Conservation (phyloP, 306 rosid genomes). For the Begonia loranthoides region DNA sequence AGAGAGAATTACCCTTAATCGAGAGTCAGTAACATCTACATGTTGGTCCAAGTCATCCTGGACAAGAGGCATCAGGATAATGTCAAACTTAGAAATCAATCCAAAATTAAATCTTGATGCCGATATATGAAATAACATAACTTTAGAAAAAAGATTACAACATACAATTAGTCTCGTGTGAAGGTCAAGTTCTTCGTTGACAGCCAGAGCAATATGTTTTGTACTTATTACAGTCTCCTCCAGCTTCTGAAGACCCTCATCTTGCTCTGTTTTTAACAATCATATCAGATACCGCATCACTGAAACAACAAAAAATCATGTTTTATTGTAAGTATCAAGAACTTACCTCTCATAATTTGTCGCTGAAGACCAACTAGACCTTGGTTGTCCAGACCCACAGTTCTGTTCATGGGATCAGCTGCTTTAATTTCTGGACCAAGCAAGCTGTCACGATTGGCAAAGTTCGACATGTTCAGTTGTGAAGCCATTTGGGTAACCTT, state of each 20-base stretch:
- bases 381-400: slow-evolving; percentile 69
- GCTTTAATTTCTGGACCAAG: slow-evolving; percentile 82
- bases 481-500: slow-evolving; percentile 91
- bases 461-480: slow-evolving; percentile 61
- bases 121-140: slow-evolving; percentile 5
- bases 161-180: slow-evolving; percentile 92
- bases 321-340: slow-evolving; percentile 14
- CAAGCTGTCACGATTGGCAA: slow-evolving; percentile 88
- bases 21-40: slow-evolving; percentile 82
- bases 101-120: slow-evolving; percentile 2
- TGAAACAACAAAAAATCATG: neutral
- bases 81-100: slow-evolving; percentile 3
- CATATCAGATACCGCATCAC: slow-evolving; percentile 1
- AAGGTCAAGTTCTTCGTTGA: slow-evolving; percentile 82
- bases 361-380: slow-evolving; percentile 85
- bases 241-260: slow-evolving; percentile 86
- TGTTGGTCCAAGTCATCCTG: slow-evolving; percentile 97
- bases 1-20: slow-evolving; percentile 60
- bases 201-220: slow-evolving; percentile 96
- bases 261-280: slow-evolving; percentile 66
- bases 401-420: slow-evolving; percentile 64
- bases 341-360: slow-evolving; percentile 73
- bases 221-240: slow-evolving; percentile 90
- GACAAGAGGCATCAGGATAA: slow-evolving; percentile 8
- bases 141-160: slow-evolving; percentile 3